Evolutionary conservation across 768 basidiomycete genomes (phyloP).

Genomic region (Mycena kentingensis): DNA sequence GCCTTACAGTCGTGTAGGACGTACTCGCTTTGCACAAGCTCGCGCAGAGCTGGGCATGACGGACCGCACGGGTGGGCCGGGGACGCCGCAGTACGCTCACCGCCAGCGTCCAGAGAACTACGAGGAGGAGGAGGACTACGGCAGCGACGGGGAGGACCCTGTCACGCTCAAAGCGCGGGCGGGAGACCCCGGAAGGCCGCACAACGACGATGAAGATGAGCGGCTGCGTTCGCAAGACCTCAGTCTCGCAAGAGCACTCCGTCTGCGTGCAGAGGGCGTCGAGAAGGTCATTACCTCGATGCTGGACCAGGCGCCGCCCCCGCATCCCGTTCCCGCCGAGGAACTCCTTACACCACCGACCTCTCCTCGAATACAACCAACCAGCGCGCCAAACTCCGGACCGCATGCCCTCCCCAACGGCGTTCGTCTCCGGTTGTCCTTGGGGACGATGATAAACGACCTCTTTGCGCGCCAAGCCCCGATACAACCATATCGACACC

Average conservation of each 20-base stretch:
- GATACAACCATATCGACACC: constrained; percentile 47
- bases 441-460: constrained; percentile 80
- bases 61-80: constrained; percentile 72
- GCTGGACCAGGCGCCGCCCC: constrained; percentile 75
- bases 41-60: constrained; percentile 86
- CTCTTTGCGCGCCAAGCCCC: constrained; percentile 75
- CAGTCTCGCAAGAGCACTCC: constrained; percentile 59
- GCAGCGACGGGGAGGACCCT: constrained; percentile 65
- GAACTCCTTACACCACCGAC: constrained; percentile 54
- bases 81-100: constrained; percentile 59
- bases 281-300: constrained; percentile 82
- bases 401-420: constrained; percentile 77
- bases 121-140: constrained; percentile 70
- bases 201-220: constrained; percentile 62
- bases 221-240: constrained; percentile 61
- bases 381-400: constrained; percentile 36
- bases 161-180: constrained; percentile 53
- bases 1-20: constrained; percentile 36
- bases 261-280: constrained; percentile 76
- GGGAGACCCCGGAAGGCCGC: constrained; percentile 44
- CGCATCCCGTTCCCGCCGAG: constrained; percentile 58
- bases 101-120: constrained; percentile 74
- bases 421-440: constrained; percentile 72
- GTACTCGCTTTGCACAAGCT: constrained; percentile 81
- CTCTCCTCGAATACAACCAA: constrained; percentile 46